phyloP scores from a whole-genome alignment of 2,329 filamentous ascomycete genomes.

The Ophiostoma sp. region DNA sequence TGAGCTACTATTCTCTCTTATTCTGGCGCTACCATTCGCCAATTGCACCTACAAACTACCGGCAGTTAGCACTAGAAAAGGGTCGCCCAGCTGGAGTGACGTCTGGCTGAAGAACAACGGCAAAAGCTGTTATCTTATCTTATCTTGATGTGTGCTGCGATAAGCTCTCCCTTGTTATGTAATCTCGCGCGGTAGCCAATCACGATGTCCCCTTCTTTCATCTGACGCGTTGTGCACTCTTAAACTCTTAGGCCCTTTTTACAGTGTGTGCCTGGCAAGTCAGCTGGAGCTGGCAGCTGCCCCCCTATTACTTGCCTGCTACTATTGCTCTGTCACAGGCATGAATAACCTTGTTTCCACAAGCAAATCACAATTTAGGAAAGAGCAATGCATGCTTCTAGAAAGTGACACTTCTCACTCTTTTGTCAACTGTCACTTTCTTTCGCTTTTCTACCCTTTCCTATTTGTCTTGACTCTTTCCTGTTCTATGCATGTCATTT shows the following conservation, averaged over 20 bases:
- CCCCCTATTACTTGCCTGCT: background rate
- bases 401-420: background rate
- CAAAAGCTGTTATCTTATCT: background rate
- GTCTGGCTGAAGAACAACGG: conserved; percentile 17
- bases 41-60: background rate
- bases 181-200: conserved; percentile 20
- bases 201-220: background rate
- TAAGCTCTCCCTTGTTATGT: conserved; percentile 4
- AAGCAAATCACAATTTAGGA: background rate
- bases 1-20: background rate
- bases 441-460: background rate
- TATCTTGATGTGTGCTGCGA: background rate
- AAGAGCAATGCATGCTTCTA: background rate
- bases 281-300: conserved; percentile 7
- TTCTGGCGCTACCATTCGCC: conserved; percentile 7
- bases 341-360: background rate
- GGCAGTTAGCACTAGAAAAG: background rate
- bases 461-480: background rate
- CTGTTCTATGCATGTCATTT: background rate
- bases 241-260: background rate
- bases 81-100: background rate
- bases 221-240: background rate
- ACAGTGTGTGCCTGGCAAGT: background rate
- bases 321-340: background rate
- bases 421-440: background rate